These are phyloP conservation scores for Pneumocystis jirovecii DNA, from an alignment of 1,139 yeast genomes.

Conservation along the genomic window DNA sequence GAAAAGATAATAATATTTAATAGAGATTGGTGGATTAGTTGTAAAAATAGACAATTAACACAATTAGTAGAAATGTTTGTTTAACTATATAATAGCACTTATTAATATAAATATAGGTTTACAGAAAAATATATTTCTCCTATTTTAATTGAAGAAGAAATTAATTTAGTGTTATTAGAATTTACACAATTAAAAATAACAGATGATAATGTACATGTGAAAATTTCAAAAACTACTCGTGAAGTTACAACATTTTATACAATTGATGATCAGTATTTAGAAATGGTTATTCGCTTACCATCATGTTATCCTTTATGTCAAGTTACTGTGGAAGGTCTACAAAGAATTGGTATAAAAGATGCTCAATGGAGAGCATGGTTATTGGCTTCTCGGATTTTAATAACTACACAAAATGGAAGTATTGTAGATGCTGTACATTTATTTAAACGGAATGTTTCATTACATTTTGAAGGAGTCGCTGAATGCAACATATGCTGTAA, in stretches of 20 bases:
- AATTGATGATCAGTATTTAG: conserved; percentile 81
- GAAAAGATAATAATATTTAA: conserved; percentile 32
- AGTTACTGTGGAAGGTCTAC: conserved; percentile 60
- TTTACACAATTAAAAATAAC: conserved; percentile 18
- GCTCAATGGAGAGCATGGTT: conserved; percentile 94
- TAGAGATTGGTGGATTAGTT: conserved; percentile 45
- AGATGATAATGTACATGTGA: conserved; percentile 44
- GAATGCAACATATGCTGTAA: conserved; percentile 96
- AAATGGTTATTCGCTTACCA: conserved; percentile 61
- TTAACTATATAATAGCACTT: background rate
- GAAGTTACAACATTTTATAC: conserved; percentile 63
- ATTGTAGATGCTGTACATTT: conserved; percentile 68
- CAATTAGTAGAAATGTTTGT: conserved; percentile 36
- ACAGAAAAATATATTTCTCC: conserved; percentile 52
- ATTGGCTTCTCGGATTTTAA: conserved; percentile 70
- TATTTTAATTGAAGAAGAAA: conserved; percentile 41
- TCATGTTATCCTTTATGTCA: conserved; percentile 57
- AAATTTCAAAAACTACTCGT: conserved; percentile 43
- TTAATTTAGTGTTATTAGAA: conserved; percentile 36
- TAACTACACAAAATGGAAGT: conserved; percentile 59
- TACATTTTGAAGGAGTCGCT: conserved; percentile 76
- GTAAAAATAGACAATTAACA: conserved; percentile 44
- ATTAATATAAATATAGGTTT: conserved; percentile 22
- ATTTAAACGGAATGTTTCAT: conserved; percentile 61
- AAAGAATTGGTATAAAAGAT: conserved; percentile 78